phyloP scores from a whole-genome alignment of 108 stramenopile genomes.

The Epipyxis sp. region DNA sequence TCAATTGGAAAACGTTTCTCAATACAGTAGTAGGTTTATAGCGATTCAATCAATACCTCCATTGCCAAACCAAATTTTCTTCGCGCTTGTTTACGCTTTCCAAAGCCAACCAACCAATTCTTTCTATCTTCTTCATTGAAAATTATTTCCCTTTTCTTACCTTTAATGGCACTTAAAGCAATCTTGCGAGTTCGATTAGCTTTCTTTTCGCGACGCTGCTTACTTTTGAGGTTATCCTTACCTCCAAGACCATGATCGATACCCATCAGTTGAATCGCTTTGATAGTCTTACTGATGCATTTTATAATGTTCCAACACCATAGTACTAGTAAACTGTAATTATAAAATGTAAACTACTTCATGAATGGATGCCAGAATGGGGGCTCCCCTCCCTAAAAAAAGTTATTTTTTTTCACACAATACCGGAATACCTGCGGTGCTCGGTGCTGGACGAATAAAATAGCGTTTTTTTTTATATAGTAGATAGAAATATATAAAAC shows the following conservation, averaged over 20 bases:
- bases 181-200: neutral
- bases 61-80: conserved; percentile 21
- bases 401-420: too few species aligned
- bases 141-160: conserved; percentile 4
- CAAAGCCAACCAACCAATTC: conserved; percentile 11
- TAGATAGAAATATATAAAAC: too few species aligned
- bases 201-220: conserved; percentile 2
- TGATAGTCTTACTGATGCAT: neutral
- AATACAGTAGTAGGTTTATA: neutral
- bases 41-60: neutral
- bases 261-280: too few species aligned
- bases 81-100: conserved; percentile 18
- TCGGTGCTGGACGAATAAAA: too few species aligned
- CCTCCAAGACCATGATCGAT: conserved; percentile 23
- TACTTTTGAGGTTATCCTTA: neutral
- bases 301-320: too few species aligned
- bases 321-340: too few species aligned
- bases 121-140: conserved; percentile 5
- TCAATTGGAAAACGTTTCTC: neutral
- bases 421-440: too few species aligned
- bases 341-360: too few species aligned
- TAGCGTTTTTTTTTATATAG: too few species aligned
- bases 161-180: neutral
- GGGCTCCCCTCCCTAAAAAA: too few species aligned
- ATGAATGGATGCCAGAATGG: too few species aligned